Base-by-base conservation (phyloP, 2,329 filamentous ascomycete species). In the Raffaelea ambrosiae region DNA sequence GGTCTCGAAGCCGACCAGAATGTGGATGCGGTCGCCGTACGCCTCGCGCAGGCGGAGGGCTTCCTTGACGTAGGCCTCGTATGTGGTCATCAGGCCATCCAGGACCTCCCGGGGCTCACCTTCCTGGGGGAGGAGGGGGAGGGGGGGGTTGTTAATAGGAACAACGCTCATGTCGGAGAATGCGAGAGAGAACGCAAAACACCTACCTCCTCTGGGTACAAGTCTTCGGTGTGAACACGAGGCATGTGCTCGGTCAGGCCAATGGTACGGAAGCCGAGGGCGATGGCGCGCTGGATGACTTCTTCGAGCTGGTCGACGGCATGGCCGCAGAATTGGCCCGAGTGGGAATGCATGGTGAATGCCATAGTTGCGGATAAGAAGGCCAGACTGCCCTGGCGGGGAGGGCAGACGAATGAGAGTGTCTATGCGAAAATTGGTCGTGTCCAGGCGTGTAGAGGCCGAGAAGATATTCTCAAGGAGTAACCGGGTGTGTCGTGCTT, bases 301-400 rank as follows among this genome's bases (percentile, higher is more conserved):
- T 88, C 83, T 64, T 97, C 91, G 10, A 98, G 77, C 19, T 81
- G 76, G 63, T 95, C 81, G 61, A 84, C 81, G 44, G 93, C 93
- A 70, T 98, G 93, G 57, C 84, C 81, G 70, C 93, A 98, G 72
- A 98, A 98, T 64, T 98, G 88, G 54, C 93, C 93, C 35, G 93
- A 97, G 69, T 98, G 93, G 61, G 88, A 95, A 67, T 98, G 93
- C 73, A 97, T 94, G 4, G 93, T 94, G 70, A 95, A 95, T 2
- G 91, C 90, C 93, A 97, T 97, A 16, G 40, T 48, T 43, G 42
- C 23, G 18, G 11, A 29, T 29, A 13, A 13, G 26, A 13, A 29
- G 13, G 26, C 7, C n/a, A n/a, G n/a, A n/a, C n/a, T n/a, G n/a
- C n/a, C n/a, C n/a, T n/a, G n/a, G n/a, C n/a, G 26, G 26, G 26